These are phyloP conservation scores for Penicillium simplicissimum DNA, from an alignment of 495 filamentous ascomycete species.

Conservation along the genomic window DNA sequence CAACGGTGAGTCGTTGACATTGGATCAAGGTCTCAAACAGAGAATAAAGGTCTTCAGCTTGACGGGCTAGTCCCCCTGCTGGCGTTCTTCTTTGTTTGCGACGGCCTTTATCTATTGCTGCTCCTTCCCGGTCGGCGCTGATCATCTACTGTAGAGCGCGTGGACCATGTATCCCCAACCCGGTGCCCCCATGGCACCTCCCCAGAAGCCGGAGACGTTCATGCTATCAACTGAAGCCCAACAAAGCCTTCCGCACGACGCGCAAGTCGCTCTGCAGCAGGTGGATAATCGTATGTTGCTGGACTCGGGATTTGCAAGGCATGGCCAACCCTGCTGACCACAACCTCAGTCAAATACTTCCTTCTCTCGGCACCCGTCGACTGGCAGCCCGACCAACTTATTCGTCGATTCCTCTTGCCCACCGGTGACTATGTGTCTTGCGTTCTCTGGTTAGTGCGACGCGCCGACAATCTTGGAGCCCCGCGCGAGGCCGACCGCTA, in stretches of 20 bases:
- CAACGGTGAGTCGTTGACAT: slow-evolving; percentile 6
- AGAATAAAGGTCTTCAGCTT: background rate
- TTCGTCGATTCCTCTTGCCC: slow-evolving; percentile 89
- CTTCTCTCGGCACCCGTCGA: slow-evolving; percentile 97
- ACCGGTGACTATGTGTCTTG: slow-evolving; percentile 99
- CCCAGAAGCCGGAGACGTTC: slow-evolving; percentile 96
- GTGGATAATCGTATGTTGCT: slow-evolving; percentile 91
- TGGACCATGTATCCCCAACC: slow-evolving; percentile 53
- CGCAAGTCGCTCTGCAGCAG: slow-evolving; percentile 95
- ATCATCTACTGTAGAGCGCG: slow-evolving; percentile 12
- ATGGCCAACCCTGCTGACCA: slow-evolving; percentile 18
- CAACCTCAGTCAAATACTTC: slow-evolving; percentile 89
- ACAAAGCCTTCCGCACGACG: slow-evolving; percentile 92
- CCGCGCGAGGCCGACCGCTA: background rate
- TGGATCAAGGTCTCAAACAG: slow-evolving; percentile 4
- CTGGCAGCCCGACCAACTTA: slow-evolving; percentile 96
- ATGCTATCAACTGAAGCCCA: slow-evolving; percentile 96
- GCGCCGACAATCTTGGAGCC: background rate
- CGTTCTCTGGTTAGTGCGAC: slow-evolving; percentile 76
- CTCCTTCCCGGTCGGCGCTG: slow-evolving; percentile 22
- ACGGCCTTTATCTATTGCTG: slow-evolving; percentile 17
- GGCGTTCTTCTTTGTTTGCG: slow-evolving; percentile 20
- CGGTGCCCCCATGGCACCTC: slow-evolving; percentile 61
- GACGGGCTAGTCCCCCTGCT: slow-evolving; percentile 1
- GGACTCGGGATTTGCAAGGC: background rate